These are phyloP conservation scores for Zymoseptoria pseudotritici DNA, from an alignment of 2,329 filamentous ascomycete genomes.

Conservation along the genomic window DNA sequence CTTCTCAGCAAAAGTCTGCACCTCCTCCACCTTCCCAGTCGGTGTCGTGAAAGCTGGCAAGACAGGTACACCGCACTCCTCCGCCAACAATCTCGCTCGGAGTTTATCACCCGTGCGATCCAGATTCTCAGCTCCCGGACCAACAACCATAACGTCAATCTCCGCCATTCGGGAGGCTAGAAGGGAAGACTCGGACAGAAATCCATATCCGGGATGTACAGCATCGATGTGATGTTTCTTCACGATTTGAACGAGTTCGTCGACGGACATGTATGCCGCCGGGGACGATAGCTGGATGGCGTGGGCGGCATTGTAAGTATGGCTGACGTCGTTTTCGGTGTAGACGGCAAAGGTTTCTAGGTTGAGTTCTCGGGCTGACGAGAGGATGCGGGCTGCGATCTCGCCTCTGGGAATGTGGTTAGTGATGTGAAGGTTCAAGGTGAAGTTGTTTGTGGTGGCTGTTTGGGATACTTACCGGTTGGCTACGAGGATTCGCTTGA, in stretches of 20 bases:
- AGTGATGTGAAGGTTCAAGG: not conserved
- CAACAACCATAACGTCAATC: constrained; percentile 43
- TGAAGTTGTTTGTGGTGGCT: not conserved
- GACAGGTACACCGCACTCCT: constrained; percentile 46
- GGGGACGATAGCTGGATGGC: constrained; percentile 46
- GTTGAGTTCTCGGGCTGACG: constrained; percentile 51
- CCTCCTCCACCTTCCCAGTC: constrained; percentile 37
- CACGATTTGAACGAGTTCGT: constrained; percentile 41
- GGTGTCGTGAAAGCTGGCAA: constrained; percentile 42
- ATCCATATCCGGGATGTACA: constrained; percentile 55
- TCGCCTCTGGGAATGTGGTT: constrained; percentile 45
- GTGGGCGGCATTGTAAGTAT: constrained; percentile 46
- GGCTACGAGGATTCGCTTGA: constrained; percentile 24
- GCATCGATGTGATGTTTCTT: constrained; percentile 47
- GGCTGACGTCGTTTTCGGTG: constrained; percentile 48
- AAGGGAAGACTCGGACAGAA: constrained; percentile 51
- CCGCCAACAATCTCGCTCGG: constrained; percentile 45
- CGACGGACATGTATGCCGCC: constrained; percentile 47
- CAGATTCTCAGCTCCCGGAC: constrained; percentile 52
- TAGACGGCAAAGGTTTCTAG: constrained; percentile 52
- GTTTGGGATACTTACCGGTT: constrained; percentile 20
- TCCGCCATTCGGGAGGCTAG: constrained; percentile 45
- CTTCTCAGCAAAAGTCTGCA: constrained; percentile 51
- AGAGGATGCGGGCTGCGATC: constrained; percentile 55
- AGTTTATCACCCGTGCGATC: constrained; percentile 50